These are phyloP conservation scores for Cryptococcus neoformans DNA, from an alignment of 1,284 basidiomycete species.

Conservation along the genomic window DNA sequence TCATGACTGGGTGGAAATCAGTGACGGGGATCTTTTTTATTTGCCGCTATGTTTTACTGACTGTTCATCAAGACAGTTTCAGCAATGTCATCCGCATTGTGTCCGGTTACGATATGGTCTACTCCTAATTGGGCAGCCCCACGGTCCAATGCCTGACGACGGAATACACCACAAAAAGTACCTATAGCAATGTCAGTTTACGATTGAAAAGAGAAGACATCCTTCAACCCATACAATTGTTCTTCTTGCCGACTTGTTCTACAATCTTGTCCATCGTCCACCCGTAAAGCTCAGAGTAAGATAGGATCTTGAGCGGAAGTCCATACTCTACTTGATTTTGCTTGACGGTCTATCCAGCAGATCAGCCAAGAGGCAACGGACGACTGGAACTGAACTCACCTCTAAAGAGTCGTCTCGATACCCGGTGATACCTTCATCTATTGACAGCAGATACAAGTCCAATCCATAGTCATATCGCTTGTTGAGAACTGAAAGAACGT, in stretches of 20 bases:
- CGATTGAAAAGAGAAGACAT: not conserved
- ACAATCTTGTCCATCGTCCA: slow-evolving; percentile 99
- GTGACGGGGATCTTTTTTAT: not conserved
- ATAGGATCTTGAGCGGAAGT: slow-evolving; percentile 92
- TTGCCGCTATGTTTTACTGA: slow-evolving; percentile 50
- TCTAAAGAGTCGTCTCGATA: slow-evolving; percentile 97
- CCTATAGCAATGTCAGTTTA: slow-evolving; percentile 33
- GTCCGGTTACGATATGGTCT: slow-evolving; percentile 98
- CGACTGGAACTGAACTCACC: slow-evolving; percentile 52
- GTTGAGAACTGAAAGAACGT: slow-evolving; percentile 95
- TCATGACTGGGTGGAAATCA: slow-evolving; percentile 66
- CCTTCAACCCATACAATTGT: slow-evolving; percentile 65
- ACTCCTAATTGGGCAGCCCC: slow-evolving; percentile 86
- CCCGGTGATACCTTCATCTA: slow-evolving; percentile 98
- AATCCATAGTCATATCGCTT: slow-evolving; percentile 91
- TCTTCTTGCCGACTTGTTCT: slow-evolving; percentile 88
- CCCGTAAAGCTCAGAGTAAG: slow-evolving; percentile 94
- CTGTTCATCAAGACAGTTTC: slow-evolving; percentile 99
- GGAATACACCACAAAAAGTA: slow-evolving; percentile 98
- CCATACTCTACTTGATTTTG: slow-evolving; percentile 94
- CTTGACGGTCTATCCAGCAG: slow-evolving; percentile 76
- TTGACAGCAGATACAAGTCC: slow-evolving; percentile 87
- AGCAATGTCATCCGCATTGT: slow-evolving; percentile 98
- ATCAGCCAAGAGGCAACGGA: slow-evolving; percentile 3
- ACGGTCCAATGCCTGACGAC: slow-evolving; percentile 91